Percentiles rank a stretch among this genome's conserved stretches.
Evolutionary conservation across 176 grass and related monocot genomes (phyloP).

Genomic region (Saccharum officinarum): DNA sequence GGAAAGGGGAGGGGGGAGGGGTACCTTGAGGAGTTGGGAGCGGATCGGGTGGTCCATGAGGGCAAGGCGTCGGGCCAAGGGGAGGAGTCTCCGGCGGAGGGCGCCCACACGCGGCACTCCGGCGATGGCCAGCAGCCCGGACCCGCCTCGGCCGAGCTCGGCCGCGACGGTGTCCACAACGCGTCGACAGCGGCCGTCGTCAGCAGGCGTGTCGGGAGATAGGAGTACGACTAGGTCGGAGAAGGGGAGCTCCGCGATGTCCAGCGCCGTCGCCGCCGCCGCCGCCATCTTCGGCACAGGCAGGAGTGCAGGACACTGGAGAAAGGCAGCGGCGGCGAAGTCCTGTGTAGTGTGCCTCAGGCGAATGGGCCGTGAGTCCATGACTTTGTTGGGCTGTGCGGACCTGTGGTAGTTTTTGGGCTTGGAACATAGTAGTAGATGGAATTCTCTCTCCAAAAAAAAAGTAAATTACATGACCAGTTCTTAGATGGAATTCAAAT

Average conservation of each 20-base stretch:
- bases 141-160: constrained; percentile 56
- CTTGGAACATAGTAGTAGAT: too few species aligned
- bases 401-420: not conserved
- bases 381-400: not conserved
- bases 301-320: not conserved
- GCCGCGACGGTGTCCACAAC: constrained; percentile 36
- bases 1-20: not conserved
- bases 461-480: too few species aligned
- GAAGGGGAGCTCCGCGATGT: constrained; percentile 60
- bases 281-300: not conserved
- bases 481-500: too few species aligned
- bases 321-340: not conserved
- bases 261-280: constrained; percentile 23
- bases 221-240: constrained; percentile 54
- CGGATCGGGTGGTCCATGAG: constrained; percentile 60
- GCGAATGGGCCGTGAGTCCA: not conserved
- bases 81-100: constrained; percentile 60
- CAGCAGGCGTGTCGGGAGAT: not conserved
- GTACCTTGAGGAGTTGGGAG: constrained; percentile 61
- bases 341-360: not conserved
- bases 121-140: constrained; percentile 55
- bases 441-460: too few species aligned
- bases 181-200: not conserved
- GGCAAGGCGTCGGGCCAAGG: constrained; percentile 64
- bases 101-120: constrained; percentile 43